These are phyloP conservation scores for Neurospora sp. DNA, from an alignment of 495 filamentous ascomycete genomes.

Conservation along the genomic window DNA sequence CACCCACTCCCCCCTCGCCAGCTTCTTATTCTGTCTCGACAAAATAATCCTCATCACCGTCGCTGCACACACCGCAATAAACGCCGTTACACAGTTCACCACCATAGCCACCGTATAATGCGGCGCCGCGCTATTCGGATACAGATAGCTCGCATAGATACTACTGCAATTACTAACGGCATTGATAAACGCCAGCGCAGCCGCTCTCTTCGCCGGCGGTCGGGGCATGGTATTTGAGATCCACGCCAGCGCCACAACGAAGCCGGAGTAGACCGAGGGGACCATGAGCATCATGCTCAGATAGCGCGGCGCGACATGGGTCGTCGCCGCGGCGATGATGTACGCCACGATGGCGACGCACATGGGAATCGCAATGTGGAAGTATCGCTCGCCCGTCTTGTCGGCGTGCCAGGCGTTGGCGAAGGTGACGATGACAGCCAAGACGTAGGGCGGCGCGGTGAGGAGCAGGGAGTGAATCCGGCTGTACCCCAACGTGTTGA, in stretches of 20 bases:
- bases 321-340: conserved; percentile 66
- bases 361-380: conserved; percentile 61
- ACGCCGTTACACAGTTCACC: conserved; percentile 60
- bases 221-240: conserved; percentile 71
- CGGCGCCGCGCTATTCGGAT: conserved; percentile 31
- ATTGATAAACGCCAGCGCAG: conserved; percentile 72
- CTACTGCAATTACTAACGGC: conserved; percentile 62
- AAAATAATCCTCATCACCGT: conserved; percentile 56
- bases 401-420: conserved; percentile 73
- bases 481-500: conserved; percentile 57
- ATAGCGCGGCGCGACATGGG: conserved; percentile 55
- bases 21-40: conserved; percentile 58
- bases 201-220: conserved; percentile 77
- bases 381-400: conserved; percentile 67
- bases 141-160: conserved; percentile 72
- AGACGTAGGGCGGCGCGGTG: conserved; percentile 65
- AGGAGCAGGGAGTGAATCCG: conserved; percentile 61
- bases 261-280: conserved; percentile 52
- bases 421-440: conserved; percentile 61
- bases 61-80: conserved; percentile 57
- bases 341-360: conserved; percentile 61
- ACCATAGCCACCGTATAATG: conserved; percentile 57
- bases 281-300: conserved; percentile 81
- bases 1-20: conserved; percentile 46
- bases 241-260: conserved; percentile 68